phyloP scores from a whole-genome alignment of 306 rosid genomes.

The Cotoneaster glaucophyllus region DNA sequence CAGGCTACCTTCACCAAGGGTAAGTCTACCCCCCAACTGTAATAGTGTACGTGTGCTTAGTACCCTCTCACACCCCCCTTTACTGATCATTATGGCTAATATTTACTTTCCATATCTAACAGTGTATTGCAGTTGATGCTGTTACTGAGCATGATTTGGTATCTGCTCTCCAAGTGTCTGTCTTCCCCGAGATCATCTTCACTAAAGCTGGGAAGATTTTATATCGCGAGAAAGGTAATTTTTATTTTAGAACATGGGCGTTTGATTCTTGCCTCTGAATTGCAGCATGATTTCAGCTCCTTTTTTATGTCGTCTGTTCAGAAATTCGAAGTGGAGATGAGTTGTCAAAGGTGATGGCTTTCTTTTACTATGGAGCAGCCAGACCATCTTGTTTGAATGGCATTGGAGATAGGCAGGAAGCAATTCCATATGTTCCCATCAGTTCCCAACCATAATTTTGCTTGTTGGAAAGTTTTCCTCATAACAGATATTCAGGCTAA shows the following conservation, averaged over 20 bases:
- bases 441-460: conserved; percentile 26
- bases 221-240: conserved; percentile 69
- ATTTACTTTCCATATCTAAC: neutral
- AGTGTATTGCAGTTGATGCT: conserved; percentile 91
- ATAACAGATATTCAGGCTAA: neutral
- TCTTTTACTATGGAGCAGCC: conserved; percentile 75
- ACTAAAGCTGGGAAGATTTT: conserved; percentile 85
- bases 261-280: neutral
- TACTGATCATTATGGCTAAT: neutral
- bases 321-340: conserved; percentile 72
- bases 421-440: conserved; percentile 47
- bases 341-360: conserved; percentile 83
- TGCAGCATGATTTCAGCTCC: conserved; percentile 2
- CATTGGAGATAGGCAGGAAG: conserved; percentile 40
- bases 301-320: conserved; percentile 25
- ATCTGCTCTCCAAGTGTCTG: conserved; percentile 60
- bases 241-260: neutral
- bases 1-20: conserved; percentile 90
- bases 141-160: conserved; percentile 70
- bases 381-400: conserved; percentile 57
- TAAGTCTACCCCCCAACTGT: conserved; percentile 17
- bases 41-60: neutral
- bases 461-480: neutral
- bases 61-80: neutral
- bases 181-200: conserved; percentile 75